A percentile compares a stretch with the other conserved stretches of the same genome.
Conservation (phyloP, 257 asterid genomes). For the Linaria vulgaris region DNA sequence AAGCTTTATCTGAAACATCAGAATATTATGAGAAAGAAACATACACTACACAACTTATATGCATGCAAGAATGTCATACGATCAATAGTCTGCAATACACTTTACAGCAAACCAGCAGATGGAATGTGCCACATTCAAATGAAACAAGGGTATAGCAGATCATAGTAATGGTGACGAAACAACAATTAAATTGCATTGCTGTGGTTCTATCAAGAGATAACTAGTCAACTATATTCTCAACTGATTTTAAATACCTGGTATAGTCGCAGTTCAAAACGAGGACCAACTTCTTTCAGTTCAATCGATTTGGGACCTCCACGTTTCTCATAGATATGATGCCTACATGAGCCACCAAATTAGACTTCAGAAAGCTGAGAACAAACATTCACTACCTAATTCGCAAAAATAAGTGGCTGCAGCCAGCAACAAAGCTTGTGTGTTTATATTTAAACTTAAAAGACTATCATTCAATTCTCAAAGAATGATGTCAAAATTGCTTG, state of each 20-base stretch:
- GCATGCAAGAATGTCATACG: too few relatives aligned
- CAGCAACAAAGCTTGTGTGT: neutral
- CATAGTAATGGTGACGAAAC: neutral
- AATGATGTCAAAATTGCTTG: neutral
- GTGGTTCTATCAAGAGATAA: neutral
- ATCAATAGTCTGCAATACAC: too few relatives aligned
- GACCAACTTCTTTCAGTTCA: conserved; percentile 91
- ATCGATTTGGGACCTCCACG: conserved; percentile 87
- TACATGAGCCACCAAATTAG: conserved; percentile 39
- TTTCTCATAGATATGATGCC: conserved; percentile 87
- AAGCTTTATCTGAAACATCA: conserved; percentile 55
- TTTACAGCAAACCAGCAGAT: too few relatives aligned
- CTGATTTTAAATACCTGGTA: conserved; percentile 56
- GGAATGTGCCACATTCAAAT: neutral
- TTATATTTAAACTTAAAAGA: neutral
- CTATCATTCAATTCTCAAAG: too few relatives aligned
- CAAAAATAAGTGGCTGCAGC: neutral
- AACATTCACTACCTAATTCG: neutral
- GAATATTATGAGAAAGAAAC: too few relatives aligned
- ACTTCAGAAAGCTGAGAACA: neutral
- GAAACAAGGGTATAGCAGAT: neutral
- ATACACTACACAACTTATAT: too few relatives aligned
- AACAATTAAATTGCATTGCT: neutral
- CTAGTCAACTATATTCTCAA: conserved; percentile 4
- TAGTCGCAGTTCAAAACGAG: conserved; percentile 86